A percentile compares a stretch with the other conserved stretches of the same genome.
phyloP scores from a whole-genome alignment of 352 stramenopile genomes.

The Globisporangium abappressorium region DNA sequence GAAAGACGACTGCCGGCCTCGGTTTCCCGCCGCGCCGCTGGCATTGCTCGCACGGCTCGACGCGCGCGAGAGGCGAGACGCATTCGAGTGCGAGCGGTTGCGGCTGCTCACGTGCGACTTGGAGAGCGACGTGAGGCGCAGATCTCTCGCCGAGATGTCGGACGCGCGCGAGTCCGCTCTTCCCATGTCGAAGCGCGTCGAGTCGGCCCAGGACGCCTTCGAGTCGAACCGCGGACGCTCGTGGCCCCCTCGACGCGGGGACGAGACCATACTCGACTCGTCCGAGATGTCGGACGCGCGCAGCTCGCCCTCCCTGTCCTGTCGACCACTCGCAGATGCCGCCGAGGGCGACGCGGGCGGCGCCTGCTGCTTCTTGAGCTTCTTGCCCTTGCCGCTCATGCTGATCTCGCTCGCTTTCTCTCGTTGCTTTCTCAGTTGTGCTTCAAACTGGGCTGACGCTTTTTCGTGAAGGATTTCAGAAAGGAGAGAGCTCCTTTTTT shows the following conservation, averaged over 20 bases:
- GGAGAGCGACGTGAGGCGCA: constrained; percentile 59
- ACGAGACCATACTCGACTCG: constrained; percentile 52
- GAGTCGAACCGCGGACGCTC: constrained; percentile 78
- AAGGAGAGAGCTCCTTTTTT: too few species aligned
- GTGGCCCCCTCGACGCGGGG: constrained; percentile 35
- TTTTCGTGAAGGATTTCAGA: constrained; percentile 1
- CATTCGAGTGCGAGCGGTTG: constrained; percentile 60
- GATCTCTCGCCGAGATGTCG: constrained; percentile 61
- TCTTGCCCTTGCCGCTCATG: constrained; percentile 9
- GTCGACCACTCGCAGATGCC: not conserved
- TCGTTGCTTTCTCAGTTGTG: not conserved
- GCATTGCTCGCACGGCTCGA: constrained; percentile 40
- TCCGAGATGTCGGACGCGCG: constrained; percentile 36
- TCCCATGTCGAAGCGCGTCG: constrained; percentile 84
- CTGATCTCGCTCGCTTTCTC: not conserved
- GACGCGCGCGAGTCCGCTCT: constrained; percentile 77
- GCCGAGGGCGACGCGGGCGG: constrained; percentile 13
- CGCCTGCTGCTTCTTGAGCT: not conserved
- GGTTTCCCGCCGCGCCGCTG: constrained; percentile 11
- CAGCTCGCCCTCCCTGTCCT: constrained; percentile 4
- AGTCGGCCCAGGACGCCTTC: constrained; percentile 81
- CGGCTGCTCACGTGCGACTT: constrained; percentile 28
- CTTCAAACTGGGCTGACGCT: constrained; percentile 9
- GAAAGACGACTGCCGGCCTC: constrained; percentile 59
- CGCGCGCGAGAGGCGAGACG: constrained; percentile 55